Evolutionary conservation across 345 rosid species (phyloP).

Genomic region (Moricandia arvensis): DNA sequence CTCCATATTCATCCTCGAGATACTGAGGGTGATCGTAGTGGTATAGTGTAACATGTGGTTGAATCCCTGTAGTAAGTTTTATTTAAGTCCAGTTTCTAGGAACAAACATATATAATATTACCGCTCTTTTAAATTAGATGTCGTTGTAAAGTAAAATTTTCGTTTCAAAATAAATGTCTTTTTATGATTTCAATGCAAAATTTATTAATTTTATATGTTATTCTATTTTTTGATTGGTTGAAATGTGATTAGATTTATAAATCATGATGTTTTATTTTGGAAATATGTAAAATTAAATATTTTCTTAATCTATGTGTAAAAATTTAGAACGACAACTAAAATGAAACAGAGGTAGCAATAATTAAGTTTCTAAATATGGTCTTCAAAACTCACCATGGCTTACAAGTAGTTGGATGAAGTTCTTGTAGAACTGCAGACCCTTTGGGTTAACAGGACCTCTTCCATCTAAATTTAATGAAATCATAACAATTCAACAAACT

Average conservation of each 20-base stretch:
- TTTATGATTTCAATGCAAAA: too few relatives aligned
- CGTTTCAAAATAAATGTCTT: too few relatives aligned
- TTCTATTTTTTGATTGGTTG: too few relatives aligned
- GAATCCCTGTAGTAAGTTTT: not conserved
- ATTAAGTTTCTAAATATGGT: not conserved
- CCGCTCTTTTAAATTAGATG: too few relatives aligned
- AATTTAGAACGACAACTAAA: too few relatives aligned
- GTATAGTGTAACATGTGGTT: not conserved
- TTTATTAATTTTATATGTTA: too few relatives aligned
- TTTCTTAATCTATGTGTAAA: too few relatives aligned
- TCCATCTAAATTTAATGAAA: not conserved
- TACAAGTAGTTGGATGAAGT: not conserved
- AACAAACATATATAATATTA: not conserved
- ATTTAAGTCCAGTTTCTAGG: not conserved
- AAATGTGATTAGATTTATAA: too few relatives aligned
- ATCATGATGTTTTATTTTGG: too few relatives aligned
- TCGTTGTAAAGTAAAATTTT: too few relatives aligned
- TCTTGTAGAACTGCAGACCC: not conserved
- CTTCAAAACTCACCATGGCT: not conserved
- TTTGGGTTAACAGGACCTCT: not conserved
- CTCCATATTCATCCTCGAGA: not conserved
- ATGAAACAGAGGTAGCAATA: too few relatives aligned
- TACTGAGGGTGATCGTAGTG: not conserved
- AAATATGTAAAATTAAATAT: too few relatives aligned
- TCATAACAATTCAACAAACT: not conserved